Conservation (phyloP, 1,284 basidiomycete genomes). For the Lignosus rhinocerotis region DNA sequence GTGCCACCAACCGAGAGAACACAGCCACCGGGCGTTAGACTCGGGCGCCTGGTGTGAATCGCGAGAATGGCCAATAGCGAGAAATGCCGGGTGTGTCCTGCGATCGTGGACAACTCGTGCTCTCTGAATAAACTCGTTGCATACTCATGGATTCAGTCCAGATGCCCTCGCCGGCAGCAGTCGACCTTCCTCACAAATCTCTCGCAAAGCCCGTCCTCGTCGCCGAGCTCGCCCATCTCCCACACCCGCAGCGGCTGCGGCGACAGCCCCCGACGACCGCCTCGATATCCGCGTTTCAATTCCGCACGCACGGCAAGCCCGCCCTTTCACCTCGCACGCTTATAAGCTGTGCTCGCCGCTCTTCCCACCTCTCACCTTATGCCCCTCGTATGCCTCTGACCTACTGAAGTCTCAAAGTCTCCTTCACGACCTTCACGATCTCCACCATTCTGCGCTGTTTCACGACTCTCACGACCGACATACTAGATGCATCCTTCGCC, state of each 20-base stretch:
- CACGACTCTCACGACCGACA: constrained; percentile 6
- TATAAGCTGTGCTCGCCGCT: neutral
- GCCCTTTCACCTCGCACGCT: neutral
- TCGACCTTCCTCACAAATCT: neutral
- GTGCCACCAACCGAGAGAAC: too few species aligned
- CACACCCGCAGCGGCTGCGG: constrained; percentile 4
- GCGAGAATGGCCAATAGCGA: too few species aligned
- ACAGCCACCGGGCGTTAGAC: too few species aligned
- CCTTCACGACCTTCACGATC: constrained; percentile 13
- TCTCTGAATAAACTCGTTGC: constrained; percentile 8
- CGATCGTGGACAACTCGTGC: constrained; percentile 18
- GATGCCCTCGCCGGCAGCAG: neutral
- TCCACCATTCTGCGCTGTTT: neutral
- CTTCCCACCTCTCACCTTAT: neutral
- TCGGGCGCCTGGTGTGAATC: too few species aligned
- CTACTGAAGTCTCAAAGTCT: constrained; percentile 6
- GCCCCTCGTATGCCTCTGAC: constrained; percentile 8
- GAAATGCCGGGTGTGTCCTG: neutral
- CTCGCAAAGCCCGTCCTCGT: neutral
- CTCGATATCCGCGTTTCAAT: constrained; percentile 17
- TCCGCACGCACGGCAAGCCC: constrained; percentile 2
- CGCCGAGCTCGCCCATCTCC: neutral
- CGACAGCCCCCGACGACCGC: constrained; percentile 5
- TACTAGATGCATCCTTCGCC: constrained; percentile 1
- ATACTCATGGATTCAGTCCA: constrained; percentile 11